phyloP scores from a whole-genome alignment of 768 basidiomycete species.

The Leucosporidium yakuticum region DNA sequence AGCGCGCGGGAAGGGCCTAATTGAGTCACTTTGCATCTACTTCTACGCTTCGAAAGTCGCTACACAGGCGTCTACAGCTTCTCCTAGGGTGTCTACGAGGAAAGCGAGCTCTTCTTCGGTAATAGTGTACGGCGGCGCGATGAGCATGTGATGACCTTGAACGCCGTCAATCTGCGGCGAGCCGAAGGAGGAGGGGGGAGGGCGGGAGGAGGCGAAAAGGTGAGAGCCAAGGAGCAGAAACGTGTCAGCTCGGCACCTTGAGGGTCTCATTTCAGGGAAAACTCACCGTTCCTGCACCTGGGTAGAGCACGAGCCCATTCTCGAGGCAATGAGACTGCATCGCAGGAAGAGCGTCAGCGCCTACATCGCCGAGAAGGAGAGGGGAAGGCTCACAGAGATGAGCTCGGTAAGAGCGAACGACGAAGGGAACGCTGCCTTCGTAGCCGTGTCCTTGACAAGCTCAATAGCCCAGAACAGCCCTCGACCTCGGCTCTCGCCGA shows the following conservation, averaged over 20 bases:
- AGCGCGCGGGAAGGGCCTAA: no score
- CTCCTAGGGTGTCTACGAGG: slow-evolving; percentile 17
- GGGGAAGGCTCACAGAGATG: neutral
- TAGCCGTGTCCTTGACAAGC: slow-evolving; percentile 11
- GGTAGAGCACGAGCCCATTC: slow-evolving; percentile 24
- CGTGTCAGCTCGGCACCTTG: neutral
- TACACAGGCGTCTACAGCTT: slow-evolving; percentile 3
- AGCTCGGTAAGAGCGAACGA: slow-evolving; percentile 4
- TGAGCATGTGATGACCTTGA: slow-evolving; percentile 31
- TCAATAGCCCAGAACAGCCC: slow-evolving; percentile 36
- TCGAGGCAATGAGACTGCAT: neutral
- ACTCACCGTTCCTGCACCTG: slow-evolving; percentile 22
- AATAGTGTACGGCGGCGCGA: slow-evolving; percentile 34
- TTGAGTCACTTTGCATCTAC: no score
- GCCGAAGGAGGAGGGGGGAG: neutral
- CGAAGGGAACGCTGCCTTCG: slow-evolving; percentile 14
- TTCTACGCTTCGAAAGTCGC: no score
- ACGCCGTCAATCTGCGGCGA: slow-evolving; percentile 18
- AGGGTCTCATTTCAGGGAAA: neutral
- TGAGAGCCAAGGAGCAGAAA: neutral
- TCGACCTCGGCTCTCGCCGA: slow-evolving; percentile 32
- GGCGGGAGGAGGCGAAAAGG: neutral
- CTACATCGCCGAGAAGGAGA: no score
- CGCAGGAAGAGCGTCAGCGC: no score
- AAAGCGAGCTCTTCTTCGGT: slow-evolving; percentile 30